Evolutionary conservation across 257 asterid genomes (phyloP).

Genomic region (Ilex asprella): DNA sequence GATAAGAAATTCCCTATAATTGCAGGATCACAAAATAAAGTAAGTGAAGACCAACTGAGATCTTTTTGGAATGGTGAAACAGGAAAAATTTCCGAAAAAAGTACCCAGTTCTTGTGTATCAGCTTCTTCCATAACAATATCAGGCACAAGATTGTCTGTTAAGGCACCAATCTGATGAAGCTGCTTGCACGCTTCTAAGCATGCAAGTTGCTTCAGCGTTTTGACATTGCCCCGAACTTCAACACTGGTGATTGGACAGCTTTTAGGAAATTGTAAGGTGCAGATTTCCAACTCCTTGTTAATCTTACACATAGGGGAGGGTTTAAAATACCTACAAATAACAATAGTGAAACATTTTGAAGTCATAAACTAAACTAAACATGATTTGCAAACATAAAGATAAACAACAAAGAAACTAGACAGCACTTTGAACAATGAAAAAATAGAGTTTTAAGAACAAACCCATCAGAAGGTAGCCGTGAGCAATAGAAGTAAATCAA

Average conservation of each 20-base stretch:
- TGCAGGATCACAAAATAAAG: neutral
- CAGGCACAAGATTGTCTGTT: slow-evolving; percentile 71
- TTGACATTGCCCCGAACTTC: slow-evolving; percentile 34
- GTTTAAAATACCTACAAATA: slow-evolving; percentile 58
- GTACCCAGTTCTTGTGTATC: slow-evolving; percentile 43
- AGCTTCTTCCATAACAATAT: slow-evolving; percentile 50
- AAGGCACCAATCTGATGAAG: slow-evolving; percentile 63
- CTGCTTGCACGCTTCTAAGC: slow-evolving; percentile 77
- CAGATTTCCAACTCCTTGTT: slow-evolving; percentile 38
- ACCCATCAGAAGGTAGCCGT: slow-evolving; percentile 82
- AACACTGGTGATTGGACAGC: slow-evolving; percentile 48
- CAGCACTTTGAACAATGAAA: neutral
- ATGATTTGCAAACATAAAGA: neutral
- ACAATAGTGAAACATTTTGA: neutral
- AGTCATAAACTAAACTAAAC: neutral
- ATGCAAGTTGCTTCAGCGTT: slow-evolving; percentile 56
- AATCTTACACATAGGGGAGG: slow-evolving; percentile 52
- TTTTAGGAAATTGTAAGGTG: slow-evolving; percentile 56
- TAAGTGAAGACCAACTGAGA: neutral
- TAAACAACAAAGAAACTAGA: slow-evolving; percentile 4
- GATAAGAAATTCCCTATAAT: slow-evolving; percentile 2
- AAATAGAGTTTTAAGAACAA: slow-evolving; percentile 13
- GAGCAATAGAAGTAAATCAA: slow-evolving; percentile 73
- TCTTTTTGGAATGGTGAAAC: neutral
- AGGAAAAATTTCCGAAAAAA: neutral